Base-by-base conservation (phyloP, 2,329 filamentous ascomycete species). In the Colletotrichum costaricense region DNA sequence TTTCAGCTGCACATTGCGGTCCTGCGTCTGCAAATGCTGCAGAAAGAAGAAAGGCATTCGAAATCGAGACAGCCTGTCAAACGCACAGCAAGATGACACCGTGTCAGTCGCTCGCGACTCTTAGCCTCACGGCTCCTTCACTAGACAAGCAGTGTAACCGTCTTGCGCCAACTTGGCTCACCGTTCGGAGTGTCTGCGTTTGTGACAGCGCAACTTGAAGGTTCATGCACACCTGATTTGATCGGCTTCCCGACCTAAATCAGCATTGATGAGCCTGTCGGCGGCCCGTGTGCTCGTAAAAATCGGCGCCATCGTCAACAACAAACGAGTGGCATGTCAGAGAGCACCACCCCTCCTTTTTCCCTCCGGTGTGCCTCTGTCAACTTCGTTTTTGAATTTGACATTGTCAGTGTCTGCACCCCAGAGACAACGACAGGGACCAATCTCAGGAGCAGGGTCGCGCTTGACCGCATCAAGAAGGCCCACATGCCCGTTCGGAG, bases 381-480 rank as follows among this genome's bases (percentile, higher is more conserved):
- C 64, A 63, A 28, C 24, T 30, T 33, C 54, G n/a, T 35, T 55
- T 8, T 63, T 24, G 28, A 54, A 28, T 52, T 54, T 69, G 33
- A 58, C 57, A 68, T 38, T 42, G 30, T 26, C 35, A 54, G 19
- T n/a, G 35, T 56, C 52, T 63, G 67, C 59, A 63, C 52, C 67
- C 57, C 64, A 49, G 38, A 57, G 62, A 70, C 60, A 65, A 54
- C 28, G 22, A 56, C 55, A 22, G 33, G 56, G 24, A 30, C 57
- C 46, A 22, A 68, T 46, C 12, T 28, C 60, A 42, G 63, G 57
- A 67, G 14, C n/a, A 38, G 30, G 38, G 19, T 11, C 46, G 26
- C 65, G 30, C 65, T 69, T 72, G 59, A 16, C 65, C 65, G 26
- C 30, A 72, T 72, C 58, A 42, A 54, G 69, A n/a, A 69, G 52